These are phyloP conservation scores for Psilocybe tampanensis DNA, from an alignment of 768 basidiomycete species.

Conservation along the genomic window DNA sequence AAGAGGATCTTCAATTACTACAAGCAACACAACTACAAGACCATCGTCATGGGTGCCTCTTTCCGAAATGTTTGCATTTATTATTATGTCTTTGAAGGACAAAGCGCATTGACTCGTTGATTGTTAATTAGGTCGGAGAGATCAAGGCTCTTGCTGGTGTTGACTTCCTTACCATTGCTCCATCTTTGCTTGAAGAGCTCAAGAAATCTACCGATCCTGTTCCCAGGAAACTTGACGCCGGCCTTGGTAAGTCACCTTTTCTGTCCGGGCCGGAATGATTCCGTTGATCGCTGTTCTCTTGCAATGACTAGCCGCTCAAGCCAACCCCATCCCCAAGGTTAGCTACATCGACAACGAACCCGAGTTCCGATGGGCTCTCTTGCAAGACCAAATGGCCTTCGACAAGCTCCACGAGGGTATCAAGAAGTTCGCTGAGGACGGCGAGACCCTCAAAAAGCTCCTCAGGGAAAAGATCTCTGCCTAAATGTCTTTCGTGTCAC, in stretches of 20 bases:
- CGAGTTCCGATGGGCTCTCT: conserved; percentile 93
- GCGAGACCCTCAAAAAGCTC: conserved; percentile 81
- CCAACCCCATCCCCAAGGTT: conserved; percentile 75
- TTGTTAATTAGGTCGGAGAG: conserved; percentile 67
- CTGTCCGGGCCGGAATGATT: conserved; percentile 1
- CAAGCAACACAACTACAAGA: conserved; percentile 98
- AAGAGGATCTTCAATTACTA: conserved; percentile 99
- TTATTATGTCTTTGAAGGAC: background rate
- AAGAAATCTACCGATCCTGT: conserved; percentile 77
- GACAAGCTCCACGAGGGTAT: conserved; percentile 99
- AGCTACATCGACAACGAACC: conserved; percentile 89
- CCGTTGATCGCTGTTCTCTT: conserved; percentile 6
- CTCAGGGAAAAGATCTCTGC: conserved; percentile 71
- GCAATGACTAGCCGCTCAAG: conserved; percentile 45
- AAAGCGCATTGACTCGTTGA: background rate
- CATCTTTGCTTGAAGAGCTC: conserved; percentile 89
- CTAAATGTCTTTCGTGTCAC: conserved; percentile 23
- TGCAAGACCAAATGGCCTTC: conserved; percentile 96
- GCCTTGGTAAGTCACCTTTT: conserved; percentile 47
- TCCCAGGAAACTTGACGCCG: conserved; percentile 81
- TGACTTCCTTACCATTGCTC: conserved; percentile 97
- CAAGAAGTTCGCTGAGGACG: conserved; percentile 97
- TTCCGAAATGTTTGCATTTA: conserved; percentile 86
- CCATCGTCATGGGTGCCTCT: conserved; percentile 99
- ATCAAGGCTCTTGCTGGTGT: conserved; percentile 95